Evolutionary conservation across 345 rosid genomes (phyloP), one percentile per base, ranked within the genome.

Genomic region (Gynandropsis gynandra): DNA sequence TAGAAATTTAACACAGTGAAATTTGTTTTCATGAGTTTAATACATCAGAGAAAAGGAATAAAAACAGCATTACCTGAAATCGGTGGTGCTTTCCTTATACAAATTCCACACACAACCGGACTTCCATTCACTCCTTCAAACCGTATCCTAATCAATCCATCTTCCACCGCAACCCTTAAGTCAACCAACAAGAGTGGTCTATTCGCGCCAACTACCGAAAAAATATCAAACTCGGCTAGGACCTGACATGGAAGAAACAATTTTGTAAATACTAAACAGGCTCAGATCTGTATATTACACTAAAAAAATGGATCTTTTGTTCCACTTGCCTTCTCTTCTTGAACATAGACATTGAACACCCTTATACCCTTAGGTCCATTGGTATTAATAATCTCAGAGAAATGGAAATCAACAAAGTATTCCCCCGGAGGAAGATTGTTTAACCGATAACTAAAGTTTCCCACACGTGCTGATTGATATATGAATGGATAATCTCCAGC

Each of bases 301-400:
- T 5, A 4, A 52, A 33, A 45, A 10, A 58, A 34, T 8, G 39
- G 20, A 9, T 11, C 39, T 39, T 21, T 4, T 18, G 45, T 35
- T 52, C 39, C 5, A 48, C 80, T 80, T 75, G 58, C 98, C 95
- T 81, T 83, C 44, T 87, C 98, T 64, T 79, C 96, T 72, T 87
- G 96, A 52, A 90, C 69, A 67, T 80, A 83, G 42, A 82, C 95
- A 54, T 87, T 71, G 68, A 90, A 90, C 1, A 83, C 85, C 66
- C 98, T 71, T 56, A 87, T 84, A 67, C 92, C 98, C 69, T 76
- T 83, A 44, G 98, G 96, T 56, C 95, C 96, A 64, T 74, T 74
- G 10, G 83, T 80, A 39, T 85, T 82, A 57, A 92, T 70, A 39
- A 92, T 92, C 79, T 87, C 97, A 0, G 81, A 83, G 8, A 92